These are phyloP conservation scores for Penicillium argentinense DNA, from an alignment of 495 filamentous ascomycete species.

Conservation along the genomic window DNA sequence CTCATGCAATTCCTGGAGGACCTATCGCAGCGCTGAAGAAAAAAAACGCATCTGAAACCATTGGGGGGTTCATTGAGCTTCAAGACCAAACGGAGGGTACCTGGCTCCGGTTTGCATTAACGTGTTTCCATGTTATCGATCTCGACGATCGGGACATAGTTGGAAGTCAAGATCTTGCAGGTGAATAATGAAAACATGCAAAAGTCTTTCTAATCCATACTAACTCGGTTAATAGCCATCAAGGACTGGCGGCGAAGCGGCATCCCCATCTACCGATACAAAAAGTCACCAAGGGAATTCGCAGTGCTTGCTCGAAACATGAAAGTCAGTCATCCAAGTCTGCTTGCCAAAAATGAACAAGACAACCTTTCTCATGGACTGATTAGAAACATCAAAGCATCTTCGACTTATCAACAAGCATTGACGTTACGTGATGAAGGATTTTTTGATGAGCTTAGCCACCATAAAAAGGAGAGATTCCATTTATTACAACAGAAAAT, in stretches of 20 bases:
- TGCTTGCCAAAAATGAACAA: not conserved
- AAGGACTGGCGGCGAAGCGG: not conserved
- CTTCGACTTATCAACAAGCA: not conserved
- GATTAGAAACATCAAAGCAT: not conserved
- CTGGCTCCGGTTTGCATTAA: not conserved
- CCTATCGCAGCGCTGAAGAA: not conserved
- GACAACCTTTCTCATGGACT: not conserved
- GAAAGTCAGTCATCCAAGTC: not conserved
- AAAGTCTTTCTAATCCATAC: not conserved
- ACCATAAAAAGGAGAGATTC: not conserved
- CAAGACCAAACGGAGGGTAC: not conserved
- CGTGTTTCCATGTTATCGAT: slow-evolving; percentile 2
- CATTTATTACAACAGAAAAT: not conserved
- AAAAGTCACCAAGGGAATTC: not conserved
- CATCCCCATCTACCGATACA: not conserved
- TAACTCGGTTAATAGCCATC: not conserved
- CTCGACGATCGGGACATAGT: not conserved
- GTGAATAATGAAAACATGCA: not conserved
- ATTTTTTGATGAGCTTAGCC: not conserved
- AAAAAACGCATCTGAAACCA: not conserved
- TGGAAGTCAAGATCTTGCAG: not conserved
- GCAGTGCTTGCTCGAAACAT: not conserved
- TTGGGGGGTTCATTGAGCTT: slow-evolving; percentile 5
- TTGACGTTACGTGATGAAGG: not conserved
- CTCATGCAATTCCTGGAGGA: not conserved